Conservation (phyloP, 2,329 filamentous ascomycete species). For the Alternaria arbusti region DNA sequence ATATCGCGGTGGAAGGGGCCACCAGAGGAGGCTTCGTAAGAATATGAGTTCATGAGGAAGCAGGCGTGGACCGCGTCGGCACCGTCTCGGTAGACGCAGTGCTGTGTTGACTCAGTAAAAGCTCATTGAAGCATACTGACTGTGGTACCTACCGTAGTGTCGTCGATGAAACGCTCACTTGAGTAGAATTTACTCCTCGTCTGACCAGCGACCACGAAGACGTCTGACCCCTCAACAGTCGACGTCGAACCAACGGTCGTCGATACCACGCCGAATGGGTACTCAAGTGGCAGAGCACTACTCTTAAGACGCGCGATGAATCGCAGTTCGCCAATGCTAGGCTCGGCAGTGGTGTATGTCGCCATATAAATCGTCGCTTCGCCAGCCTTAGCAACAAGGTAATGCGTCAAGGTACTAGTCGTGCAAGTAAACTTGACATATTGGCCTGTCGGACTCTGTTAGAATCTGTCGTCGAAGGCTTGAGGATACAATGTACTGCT, state of each 20-base stretch:
- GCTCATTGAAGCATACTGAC: neutral
- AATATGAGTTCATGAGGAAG: conserved; percentile 61
- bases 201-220: conserved; percentile 65
- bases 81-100: conserved; percentile 64
- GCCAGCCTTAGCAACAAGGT: conserved; percentile 67
- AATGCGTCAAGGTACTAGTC: conserved; percentile 67
- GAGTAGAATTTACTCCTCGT: conserved; percentile 75
- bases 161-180: conserved; percentile 72
- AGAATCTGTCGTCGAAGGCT: neutral
- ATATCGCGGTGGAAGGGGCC: conserved; percentile 70
- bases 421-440: conserved; percentile 69
- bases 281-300: conserved; percentile 43
- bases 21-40: conserved; percentile 68
- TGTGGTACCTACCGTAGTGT: conserved; percentile 39
- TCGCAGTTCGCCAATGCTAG: conserved; percentile 60
- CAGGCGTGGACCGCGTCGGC: conserved; percentile 62
- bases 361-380: conserved; percentile 62
- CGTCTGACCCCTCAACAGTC: conserved; percentile 61
- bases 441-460: conserved; percentile 22
- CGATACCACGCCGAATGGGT: conserved; percentile 55
- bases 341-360: conserved; percentile 63
- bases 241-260: conserved; percentile 59
- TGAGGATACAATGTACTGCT: conserved; percentile 30
- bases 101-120: conserved; percentile 37
- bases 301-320: conserved; percentile 68